phyloP scores from a whole-genome alignment of 768 basidiomycete species.

The Serpula lacrymans region DNA sequence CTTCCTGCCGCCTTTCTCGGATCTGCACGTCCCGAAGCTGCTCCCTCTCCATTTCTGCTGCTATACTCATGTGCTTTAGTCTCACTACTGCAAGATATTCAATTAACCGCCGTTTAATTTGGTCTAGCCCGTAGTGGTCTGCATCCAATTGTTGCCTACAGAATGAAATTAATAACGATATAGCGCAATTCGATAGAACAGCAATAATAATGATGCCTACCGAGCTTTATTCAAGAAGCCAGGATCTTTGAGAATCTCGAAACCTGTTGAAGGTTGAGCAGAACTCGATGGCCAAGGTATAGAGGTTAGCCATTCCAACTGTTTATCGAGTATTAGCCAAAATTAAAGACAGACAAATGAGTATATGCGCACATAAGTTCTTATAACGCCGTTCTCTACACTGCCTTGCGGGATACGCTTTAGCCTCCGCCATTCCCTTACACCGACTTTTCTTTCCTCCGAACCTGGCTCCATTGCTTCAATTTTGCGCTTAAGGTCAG shows the following conservation, averaged over 20 bases:
- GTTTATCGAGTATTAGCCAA: constrained; percentile 18
- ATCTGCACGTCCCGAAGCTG: constrained; percentile 31
- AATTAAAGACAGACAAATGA: constrained; percentile 10
- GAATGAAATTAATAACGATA: neutral
- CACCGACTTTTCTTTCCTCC: constrained; percentile 80
- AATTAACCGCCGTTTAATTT: constrained; percentile 86
- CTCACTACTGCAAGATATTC: constrained; percentile 90
- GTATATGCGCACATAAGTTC: constrained; percentile 78
- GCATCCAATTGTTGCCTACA: constrained; percentile 65
- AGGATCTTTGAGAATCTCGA: constrained; percentile 43
- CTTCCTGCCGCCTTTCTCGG: constrained; percentile 18
- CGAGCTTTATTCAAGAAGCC: constrained; percentile 70
- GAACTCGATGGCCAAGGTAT: constrained; percentile 68
- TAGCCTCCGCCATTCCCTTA: constrained; percentile 79
- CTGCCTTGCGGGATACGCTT: constrained; percentile 88
- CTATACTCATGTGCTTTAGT: constrained; percentile 35
- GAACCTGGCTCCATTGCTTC: constrained; percentile 69
- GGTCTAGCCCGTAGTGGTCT: constrained; percentile 90
- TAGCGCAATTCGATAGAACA: neutral
- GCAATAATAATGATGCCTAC: constrained; percentile 14
- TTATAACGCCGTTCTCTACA: constrained; percentile 87
- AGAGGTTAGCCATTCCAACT: constrained; percentile 89
- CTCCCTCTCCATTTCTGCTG: constrained; percentile 31
- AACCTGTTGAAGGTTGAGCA: constrained; percentile 13
- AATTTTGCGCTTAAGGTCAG: constrained; percentile 67